Percentiles rank a stretch among this genome's conserved stretches.
Conservation (phyloP, 2,329 filamentous ascomycete genomes). For the Nemania sp. region DNA sequence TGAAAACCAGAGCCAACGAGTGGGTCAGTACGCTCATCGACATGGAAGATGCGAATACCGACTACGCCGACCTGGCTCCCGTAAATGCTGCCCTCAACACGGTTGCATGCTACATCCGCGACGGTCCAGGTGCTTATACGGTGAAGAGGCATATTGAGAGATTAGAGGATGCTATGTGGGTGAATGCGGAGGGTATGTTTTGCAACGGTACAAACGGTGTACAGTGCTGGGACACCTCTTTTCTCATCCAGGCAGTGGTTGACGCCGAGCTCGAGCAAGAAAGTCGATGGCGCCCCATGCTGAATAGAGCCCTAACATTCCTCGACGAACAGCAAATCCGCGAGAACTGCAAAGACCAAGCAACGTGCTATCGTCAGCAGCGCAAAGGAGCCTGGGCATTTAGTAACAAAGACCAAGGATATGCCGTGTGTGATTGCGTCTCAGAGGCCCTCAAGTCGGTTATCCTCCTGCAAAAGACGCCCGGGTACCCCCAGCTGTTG, state of each 20-base stretch:
- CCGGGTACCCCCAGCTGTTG: conserved; percentile 73
- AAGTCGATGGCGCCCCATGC: conserved; percentile 78
- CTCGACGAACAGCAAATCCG: conserved; percentile 90
- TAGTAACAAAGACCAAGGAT: conserved; percentile 89
- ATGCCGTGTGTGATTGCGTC: conserved; percentile 93
- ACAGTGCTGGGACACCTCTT: conserved; percentile 95
- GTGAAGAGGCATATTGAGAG: conserved; percentile 79
- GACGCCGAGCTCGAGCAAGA: conserved; percentile 79
- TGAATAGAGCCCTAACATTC: conserved; percentile 79
- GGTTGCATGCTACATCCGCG: conserved; percentile 80
- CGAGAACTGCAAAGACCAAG: conserved; percentile 77
- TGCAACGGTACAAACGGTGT: conserved; percentile 98
- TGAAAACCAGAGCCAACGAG: conserved; percentile 74
- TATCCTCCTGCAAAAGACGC: conserved; percentile 78
- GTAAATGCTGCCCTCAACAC: conserved; percentile 91
- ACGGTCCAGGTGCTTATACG: conserved; percentile 73
- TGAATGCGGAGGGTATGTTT: conserved; percentile 90
- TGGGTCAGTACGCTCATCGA: conserved; percentile 83
- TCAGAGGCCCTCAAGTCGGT: conserved; percentile 88
- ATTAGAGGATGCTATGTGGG: conserved; percentile 84
- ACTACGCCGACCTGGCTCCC: conserved; percentile 82
- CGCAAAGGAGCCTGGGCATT: conserved; percentile 96
- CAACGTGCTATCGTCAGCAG: conserved; percentile 83
- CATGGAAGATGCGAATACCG: conserved; percentile 92
- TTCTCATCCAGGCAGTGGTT: conserved; percentile 79